phyloP scores from a whole-genome alignment of 371 early-diverging fungal species.

The Amoeboradix gromovi region DNA sequence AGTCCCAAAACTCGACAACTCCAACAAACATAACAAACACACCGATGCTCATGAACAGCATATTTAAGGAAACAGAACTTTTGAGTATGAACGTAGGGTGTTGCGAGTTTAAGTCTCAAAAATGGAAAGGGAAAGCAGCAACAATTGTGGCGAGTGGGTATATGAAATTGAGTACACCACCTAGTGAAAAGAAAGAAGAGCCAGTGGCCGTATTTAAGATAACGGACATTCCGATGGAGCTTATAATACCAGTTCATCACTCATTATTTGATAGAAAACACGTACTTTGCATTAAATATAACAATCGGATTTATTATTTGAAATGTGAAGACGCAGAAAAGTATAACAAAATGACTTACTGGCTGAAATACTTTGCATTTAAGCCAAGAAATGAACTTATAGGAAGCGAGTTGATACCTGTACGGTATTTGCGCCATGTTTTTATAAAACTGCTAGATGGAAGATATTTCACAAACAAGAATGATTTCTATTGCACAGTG shows the following conservation, averaged over 20 bases:
- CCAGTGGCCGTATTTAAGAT: background rate
- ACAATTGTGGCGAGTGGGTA: background rate
- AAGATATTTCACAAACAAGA: background rate
- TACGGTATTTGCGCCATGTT: background rate
- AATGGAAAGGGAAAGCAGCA: background rate
- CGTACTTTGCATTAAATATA: background rate
- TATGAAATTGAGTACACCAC: background rate
- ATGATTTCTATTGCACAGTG: background rate
- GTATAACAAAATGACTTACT: background rate
- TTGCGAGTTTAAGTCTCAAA: background rate
- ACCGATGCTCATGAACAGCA: background rate
- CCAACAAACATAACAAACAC: background rate
- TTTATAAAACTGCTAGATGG: background rate
- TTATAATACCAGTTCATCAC: background rate
- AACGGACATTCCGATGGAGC: background rate
- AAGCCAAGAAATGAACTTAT: background rate
- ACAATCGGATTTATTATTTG: background rate
- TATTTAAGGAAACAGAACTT: background rate
- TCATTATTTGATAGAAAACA: background rate
- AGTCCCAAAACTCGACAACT: background rate
- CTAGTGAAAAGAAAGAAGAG: background rate
- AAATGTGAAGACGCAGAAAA: background rate
- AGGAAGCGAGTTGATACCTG: background rate
- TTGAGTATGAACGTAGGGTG: background rate
- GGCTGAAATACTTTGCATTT: background rate